A percentile compares a stretch with the other conserved stretches of the same genome.
phyloP scores from a whole-genome alignment of 164 flowering plant species.

The Houttuynia cordata region DNA sequence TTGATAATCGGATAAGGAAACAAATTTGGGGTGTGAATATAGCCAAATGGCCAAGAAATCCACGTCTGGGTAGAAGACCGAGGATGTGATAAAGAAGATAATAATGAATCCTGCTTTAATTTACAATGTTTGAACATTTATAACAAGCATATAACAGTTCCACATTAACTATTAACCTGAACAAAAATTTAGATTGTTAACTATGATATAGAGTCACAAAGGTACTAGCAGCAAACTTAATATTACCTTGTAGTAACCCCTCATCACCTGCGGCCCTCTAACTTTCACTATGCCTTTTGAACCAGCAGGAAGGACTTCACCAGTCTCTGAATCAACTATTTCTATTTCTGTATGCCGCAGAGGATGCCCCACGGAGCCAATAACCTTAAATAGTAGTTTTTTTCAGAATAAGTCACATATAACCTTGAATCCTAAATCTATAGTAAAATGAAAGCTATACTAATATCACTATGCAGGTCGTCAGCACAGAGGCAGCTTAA shows the following conservation, averaged over 20 bases:
- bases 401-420: background rate
- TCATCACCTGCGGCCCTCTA: constrained; percentile 89
- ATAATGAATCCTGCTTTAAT: too few relatives aligned
- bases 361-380: constrained; percentile 86
- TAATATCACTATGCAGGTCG: too few relatives aligned
- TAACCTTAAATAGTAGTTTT: constrained; percentile 32
- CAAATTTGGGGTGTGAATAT: too few relatives aligned
- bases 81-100: too few relatives aligned
- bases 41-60: too few relatives aligned
- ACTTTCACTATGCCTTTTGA: constrained; percentile 68
- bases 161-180: background rate
- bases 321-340: constrained; percentile 70
- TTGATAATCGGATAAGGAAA: too few relatives aligned
- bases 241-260: constrained; percentile 83
- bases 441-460: too few relatives aligned
- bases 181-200: background rate
- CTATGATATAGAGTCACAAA: too few relatives aligned
- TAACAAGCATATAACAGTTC: background rate
- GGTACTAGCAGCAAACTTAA: too few relatives aligned
- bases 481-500: too few relatives aligned
- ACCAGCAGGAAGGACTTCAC: constrained; percentile 54
- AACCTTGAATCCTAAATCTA: background rate
- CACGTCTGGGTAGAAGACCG: too few relatives aligned
- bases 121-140: background rate
- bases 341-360: constrained; percentile 56